phyloP scores from a whole-genome alignment of 139 green algal genomes.

The Edaphochlamys debaryana region DNA sequence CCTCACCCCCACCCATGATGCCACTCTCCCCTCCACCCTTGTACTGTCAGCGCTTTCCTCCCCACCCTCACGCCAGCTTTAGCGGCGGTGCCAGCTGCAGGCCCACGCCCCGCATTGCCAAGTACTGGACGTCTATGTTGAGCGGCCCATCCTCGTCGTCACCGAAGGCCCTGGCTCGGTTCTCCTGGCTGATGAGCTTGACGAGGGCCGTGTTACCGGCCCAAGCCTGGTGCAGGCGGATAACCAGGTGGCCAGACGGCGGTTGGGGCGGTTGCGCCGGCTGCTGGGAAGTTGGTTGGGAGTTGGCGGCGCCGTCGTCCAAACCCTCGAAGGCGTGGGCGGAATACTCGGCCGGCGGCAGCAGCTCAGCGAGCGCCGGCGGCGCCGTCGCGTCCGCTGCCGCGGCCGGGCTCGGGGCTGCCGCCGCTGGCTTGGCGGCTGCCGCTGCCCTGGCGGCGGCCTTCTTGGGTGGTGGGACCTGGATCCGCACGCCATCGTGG shows the following conservation, averaged over 20 bases:
- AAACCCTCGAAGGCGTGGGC: neutral
- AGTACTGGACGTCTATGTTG: slow-evolving; percentile 31
- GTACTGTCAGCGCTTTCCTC: too few species aligned
- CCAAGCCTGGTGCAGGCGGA: slow-evolving; percentile 13
- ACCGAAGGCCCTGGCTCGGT: neutral
- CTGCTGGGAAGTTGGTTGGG: neutral
- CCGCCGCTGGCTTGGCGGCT: neutral
- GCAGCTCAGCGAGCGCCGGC: neutral
- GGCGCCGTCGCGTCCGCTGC: neutral
- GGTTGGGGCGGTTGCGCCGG: too few species aligned
- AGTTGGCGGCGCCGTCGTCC: too few species aligned
- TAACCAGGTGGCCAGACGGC: slow-evolving; percentile 12
- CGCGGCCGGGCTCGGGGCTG: neutral
- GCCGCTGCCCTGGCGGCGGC: neutral
- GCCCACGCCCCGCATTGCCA: slow-evolving; percentile 17
- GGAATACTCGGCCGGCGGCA: neutral
- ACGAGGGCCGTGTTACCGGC: slow-evolving; percentile 12
- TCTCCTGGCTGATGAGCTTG: slow-evolving; percentile 27
- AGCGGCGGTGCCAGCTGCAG: slow-evolving; percentile 24
- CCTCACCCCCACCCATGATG: too few species aligned
- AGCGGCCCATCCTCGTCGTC: neutral
- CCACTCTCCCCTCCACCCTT: too few species aligned
- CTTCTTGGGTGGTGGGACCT: too few species aligned
- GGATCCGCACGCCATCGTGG: too few species aligned
- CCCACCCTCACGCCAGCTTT: neutral